Evolutionary conservation across 345 rosid species (phyloP), one percentile per base, ranked within the genome.

Genomic region (Euphorbia peplus): DNA sequence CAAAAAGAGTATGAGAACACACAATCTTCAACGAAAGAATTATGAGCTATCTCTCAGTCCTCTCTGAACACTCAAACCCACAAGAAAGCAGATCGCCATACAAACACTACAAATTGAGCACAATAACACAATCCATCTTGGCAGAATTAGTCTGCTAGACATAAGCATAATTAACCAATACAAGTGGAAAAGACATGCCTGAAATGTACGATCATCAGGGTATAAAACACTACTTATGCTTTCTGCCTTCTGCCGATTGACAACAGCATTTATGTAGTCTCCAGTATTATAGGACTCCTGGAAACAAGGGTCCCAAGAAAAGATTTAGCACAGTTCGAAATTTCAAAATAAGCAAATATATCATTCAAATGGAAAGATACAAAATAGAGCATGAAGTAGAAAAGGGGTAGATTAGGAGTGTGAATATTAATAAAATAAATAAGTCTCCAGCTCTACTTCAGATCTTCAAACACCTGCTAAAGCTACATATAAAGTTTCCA

Each of bases 241-340:
- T 68, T 83, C 86, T 28, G 83, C 82, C 35, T 57, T 75, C 74
- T 80, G 84, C 69, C 83, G 73, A 52, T 75, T 71, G 53, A 80
- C 84, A 71, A 83, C 84, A 50, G 86, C 83, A 70, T 80, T 71
- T 44, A 80, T 73, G 62, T 83, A 83, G 63, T 80, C 86, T 26
- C 86, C 86, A 21, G 86, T 80, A 60, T 77, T 83, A 76, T 41
- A 78, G 18, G 82, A 76, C 68, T 78, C 85, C 85, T 82, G 75
- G 56, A 67, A 24, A 56, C 54, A 29, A 1, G 42, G 11, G 60
- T 47, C 25, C 46, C 59, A n/a, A n/a, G 14, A 22, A 51, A 72
- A 53, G 44, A 52, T 39, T 48, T 32, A 70, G 68, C 60, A 54
- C 14, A 32, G 44, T 1, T 39, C 32, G 42, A 48, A 42, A 26